These are phyloP conservation scores for Monilinia vaccinii-corymbosi DNA, from an alignment of 2,329 filamentous ascomycete species.

Conservation along the genomic window DNA sequence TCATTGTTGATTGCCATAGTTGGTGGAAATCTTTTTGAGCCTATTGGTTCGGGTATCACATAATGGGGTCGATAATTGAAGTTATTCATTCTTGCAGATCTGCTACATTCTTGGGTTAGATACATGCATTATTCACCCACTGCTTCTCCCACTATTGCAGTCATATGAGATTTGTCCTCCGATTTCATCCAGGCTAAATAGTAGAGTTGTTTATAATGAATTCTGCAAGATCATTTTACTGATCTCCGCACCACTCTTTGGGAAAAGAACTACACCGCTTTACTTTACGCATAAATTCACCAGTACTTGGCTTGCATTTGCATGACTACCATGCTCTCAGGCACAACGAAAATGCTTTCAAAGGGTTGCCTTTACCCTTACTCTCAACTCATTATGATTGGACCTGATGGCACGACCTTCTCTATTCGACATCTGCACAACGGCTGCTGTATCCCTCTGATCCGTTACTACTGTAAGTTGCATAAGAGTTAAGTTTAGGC, in stretches of 20 bases:
- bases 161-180: background rate
- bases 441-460: background rate
- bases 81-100: background rate
- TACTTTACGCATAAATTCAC: background rate
- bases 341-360: background rate
- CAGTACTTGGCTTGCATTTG: background rate
- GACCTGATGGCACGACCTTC: background rate
- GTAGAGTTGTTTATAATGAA: conserved; percentile 8
- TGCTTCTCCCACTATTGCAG: background rate
- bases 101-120: background rate
- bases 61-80: background rate
- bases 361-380: background rate
- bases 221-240: conserved; percentile 24
- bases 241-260: conserved; percentile 15
- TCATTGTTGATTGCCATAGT: background rate
- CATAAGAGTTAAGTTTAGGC: background rate
- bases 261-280: background rate
- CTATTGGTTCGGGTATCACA: background rate
- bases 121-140: background rate
- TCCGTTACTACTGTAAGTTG: background rate
- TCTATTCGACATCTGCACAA: background rate
- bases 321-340: background rate
- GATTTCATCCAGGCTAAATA: conserved; percentile 22
- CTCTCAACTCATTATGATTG: background rate
- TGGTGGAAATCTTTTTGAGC: background rate